Conservation (phyloP, 495 filamentous ascomycete species). For the Amphirosellinia nigrospora region DNA sequence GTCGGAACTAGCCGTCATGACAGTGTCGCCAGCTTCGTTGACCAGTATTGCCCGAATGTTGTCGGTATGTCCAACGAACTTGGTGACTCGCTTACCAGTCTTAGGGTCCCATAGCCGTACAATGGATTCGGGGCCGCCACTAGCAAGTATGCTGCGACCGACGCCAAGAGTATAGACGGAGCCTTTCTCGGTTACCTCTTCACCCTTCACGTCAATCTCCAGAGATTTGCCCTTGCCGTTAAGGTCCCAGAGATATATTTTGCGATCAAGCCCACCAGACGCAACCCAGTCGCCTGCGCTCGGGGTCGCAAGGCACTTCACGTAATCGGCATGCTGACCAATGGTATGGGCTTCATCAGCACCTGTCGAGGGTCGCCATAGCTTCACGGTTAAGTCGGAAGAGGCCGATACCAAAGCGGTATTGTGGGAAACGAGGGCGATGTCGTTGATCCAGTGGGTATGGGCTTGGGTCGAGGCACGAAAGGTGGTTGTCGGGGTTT, state of each 20-base stretch:
- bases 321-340: slow-evolving; percentile 93
- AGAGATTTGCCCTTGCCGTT: slow-evolving; percentile 83
- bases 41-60: slow-evolving; percentile 90
- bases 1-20: slow-evolving; percentile 94
- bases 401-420: slow-evolving; percentile 89
- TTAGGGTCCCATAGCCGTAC: slow-evolving; percentile 93
- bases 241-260: slow-evolving; percentile 91
- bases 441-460: slow-evolving; percentile 98
- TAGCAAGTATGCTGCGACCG: slow-evolving; percentile 77
- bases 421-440: slow-evolving; percentile 83
- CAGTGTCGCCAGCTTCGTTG: slow-evolving; percentile 83
- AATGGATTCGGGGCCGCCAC: slow-evolving; percentile 91
- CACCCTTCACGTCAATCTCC: slow-evolving; percentile 79
- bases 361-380: slow-evolving; percentile 87
- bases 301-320: slow-evolving; percentile 89
- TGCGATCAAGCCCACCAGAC: slow-evolving; percentile 93
- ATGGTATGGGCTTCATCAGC: slow-evolving; percentile 77
- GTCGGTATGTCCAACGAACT: slow-evolving; percentile 98
- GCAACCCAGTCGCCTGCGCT: slow-evolving; percentile 83
- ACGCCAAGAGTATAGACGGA: slow-evolving; percentile 90
- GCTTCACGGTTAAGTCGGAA: slow-evolving; percentile 91
- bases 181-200: slow-evolving; percentile 85
- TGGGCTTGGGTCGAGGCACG: slow-evolving; percentile 94
- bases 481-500: slow-evolving; percentile 66
- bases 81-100: slow-evolving; percentile 88